Conservation (phyloP, 148 eudicot genomes). For the Rhododendron williamsianum region DNA sequence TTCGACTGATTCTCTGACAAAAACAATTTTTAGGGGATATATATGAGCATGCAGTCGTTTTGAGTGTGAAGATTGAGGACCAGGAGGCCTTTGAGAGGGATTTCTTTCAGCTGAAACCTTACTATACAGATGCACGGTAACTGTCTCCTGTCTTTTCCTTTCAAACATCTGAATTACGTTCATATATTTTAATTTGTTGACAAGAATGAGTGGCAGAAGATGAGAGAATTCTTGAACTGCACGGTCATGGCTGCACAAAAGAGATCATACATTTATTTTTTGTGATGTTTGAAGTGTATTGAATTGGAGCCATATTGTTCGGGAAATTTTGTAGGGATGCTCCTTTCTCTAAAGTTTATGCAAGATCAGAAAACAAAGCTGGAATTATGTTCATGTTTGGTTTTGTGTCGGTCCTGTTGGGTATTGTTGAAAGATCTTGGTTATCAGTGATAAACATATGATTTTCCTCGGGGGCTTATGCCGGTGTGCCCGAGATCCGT, state of each 20-base stretch:
- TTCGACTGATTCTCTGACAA: neutral
- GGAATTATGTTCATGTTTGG: neutral
- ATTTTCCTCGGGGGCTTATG: too few species aligned
- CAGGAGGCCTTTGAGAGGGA: slow-evolving; percentile 96
- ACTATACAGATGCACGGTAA: slow-evolving; percentile 89
- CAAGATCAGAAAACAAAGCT: neutral
- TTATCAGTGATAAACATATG: neutral
- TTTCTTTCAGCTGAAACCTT: slow-evolving; percentile 86
- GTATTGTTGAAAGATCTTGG: neutral
- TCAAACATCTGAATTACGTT: neutral
- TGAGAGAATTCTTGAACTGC: neutral
- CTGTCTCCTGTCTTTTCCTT: slow-evolving; percentile 24
- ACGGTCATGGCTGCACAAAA: neutral
- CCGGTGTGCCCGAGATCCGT: too few species aligned
- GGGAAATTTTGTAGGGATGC: neutral
- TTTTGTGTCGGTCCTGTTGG: neutral
- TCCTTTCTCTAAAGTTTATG: neutral
- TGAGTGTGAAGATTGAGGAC: slow-evolving; percentile 92
- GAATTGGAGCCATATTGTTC: neutral
- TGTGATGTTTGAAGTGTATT: neutral
- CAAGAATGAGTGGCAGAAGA: neutral
- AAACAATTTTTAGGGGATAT: slow-evolving; percentile 61
- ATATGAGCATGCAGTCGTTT: slow-evolving; percentile 88
- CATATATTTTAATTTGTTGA: neutral
- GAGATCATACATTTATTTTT: neutral